Conservation (phyloP, 352 stramenopile genomes). For the Globisporangium barbulae region DNA sequence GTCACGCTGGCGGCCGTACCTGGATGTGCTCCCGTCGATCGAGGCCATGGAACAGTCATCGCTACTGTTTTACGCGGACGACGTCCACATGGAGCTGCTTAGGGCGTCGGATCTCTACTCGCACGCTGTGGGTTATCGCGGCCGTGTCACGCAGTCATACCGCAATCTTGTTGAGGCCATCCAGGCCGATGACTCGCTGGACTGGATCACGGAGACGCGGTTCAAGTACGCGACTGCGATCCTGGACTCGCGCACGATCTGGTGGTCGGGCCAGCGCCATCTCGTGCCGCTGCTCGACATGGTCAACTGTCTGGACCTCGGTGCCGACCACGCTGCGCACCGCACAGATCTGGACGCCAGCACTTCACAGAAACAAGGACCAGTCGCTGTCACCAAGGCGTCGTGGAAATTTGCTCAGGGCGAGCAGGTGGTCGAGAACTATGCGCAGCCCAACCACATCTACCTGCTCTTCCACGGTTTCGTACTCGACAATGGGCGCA, state of each 20-base stretch:
- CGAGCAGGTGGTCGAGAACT: conserved; percentile 91
- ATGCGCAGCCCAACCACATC: conserved; percentile 93
- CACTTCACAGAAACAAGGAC: neutral
- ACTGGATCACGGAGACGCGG: conserved; percentile 52
- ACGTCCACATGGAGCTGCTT: conserved; percentile 50
- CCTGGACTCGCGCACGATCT: conserved; percentile 91
- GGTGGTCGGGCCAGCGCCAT: conserved; percentile 88
- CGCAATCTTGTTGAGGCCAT: neutral
- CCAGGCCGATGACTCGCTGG: neutral
- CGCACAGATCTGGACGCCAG: conserved; percentile 33
- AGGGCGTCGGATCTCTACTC: conserved; percentile 37
- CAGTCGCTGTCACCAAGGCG: conserved; percentile 65
- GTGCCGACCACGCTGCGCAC: conserved; percentile 45
- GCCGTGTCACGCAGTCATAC: conserved; percentile 19
- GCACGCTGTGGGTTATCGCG: conserved; percentile 36
- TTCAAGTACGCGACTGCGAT: conserved; percentile 86
- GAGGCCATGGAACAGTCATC: conserved; percentile 25
- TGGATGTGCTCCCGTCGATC: conserved; percentile 71
- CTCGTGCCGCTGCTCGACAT: conserved; percentile 94
- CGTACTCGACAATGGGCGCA: conserved; percentile 43
- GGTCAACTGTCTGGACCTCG: conserved; percentile 86
- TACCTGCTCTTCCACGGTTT: conserved; percentile 94
- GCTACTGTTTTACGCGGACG: conserved; percentile 47
- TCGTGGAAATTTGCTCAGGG: conserved; percentile 59
- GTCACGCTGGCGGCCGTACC: conserved; percentile 82